These are phyloP conservation scores for Candida albicans DNA, from an alignment of 1,139 yeast species.

Conservation along the genomic window DNA sequence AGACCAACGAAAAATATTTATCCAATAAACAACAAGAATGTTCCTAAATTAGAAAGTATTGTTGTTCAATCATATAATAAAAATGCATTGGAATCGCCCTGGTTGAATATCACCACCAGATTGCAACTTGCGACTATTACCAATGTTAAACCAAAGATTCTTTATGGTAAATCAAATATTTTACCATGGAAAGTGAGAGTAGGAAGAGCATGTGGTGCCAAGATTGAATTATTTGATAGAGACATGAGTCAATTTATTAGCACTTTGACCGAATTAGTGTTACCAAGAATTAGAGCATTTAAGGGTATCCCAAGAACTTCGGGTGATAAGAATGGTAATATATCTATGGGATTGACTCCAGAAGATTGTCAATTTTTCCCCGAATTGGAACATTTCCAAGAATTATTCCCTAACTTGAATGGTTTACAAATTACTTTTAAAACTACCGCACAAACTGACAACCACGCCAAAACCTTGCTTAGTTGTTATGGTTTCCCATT, in stretches of 20 bases:
- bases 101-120: slow-evolving; percentile 75
- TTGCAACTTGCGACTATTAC: slow-evolving; percentile 91
- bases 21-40: slow-evolving; percentile 62
- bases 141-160: slow-evolving; percentile 75
- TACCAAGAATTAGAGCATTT: slow-evolving; percentile 91
- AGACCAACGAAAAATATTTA: slow-evolving; percentile 72
- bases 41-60: slow-evolving; percentile 70
- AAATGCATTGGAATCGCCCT: slow-evolving; percentile 70
- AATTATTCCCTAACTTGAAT: slow-evolving; percentile 82
- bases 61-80: slow-evolving; percentile 75
- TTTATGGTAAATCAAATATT: slow-evolving; percentile 76
- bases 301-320: slow-evolving; percentile 71
- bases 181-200: slow-evolving; percentile 86
- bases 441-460: slow-evolving; percentile 88
- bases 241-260: slow-evolving; percentile 84
- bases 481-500: slow-evolving; percentile 87
- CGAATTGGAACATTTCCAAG: slow-evolving; percentile 89
- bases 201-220: slow-evolving; percentile 92
- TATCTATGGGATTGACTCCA: slow-evolving; percentile 79
- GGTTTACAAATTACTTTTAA: slow-evolving; percentile 86
- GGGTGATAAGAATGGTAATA: slow-evolving; percentile 85
- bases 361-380: slow-evolving; percentile 85
- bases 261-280: slow-evolving; percentile 86
- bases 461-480: slow-evolving; percentile 84
- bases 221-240: slow-evolving; percentile 72